phyloP scores from a whole-genome alignment of 2,329 filamentous ascomycete genomes.

The Epichloe bromicola region DNA sequence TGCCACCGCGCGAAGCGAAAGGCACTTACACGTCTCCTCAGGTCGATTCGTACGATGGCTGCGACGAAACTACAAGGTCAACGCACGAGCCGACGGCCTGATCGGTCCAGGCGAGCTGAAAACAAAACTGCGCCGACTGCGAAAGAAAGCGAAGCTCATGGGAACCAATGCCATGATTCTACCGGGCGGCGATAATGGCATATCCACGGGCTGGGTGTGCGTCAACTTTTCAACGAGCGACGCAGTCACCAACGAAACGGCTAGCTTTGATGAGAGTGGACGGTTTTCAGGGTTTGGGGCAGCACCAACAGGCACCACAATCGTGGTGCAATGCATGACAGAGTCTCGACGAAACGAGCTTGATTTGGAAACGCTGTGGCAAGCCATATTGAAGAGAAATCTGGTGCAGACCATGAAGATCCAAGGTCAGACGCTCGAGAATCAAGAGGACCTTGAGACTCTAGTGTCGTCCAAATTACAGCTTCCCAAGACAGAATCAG shows the following conservation, averaged over 20 bases:
- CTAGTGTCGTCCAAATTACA: constrained; percentile 21
- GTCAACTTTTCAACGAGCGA: constrained; percentile 70
- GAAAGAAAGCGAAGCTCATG: constrained; percentile 68
- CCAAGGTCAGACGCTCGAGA: constrained; percentile 13
- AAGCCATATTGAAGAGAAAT: constrained; percentile 24
- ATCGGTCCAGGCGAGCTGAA: constrained; percentile 86
- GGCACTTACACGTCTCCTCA: constrained; percentile 82
- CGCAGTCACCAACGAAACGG: constrained; percentile 32
- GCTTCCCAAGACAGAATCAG: constrained; percentile 16
- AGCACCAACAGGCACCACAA: constrained; percentile 32
- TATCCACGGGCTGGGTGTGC: constrained; percentile 91
- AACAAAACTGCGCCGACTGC: constrained; percentile 67
- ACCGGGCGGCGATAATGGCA: constrained; percentile 63
- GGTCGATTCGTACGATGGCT: constrained; percentile 85
- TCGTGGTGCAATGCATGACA: constrained; percentile 47
- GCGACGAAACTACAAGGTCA: constrained; percentile 55
- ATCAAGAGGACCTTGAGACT: constrained; percentile 16
- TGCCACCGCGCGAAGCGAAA: constrained; percentile 80
- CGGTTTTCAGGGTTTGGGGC: constrained; percentile 67
- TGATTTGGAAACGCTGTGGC: constrained; percentile 41
- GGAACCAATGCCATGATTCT: constrained; percentile 56
- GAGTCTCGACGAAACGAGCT: constrained; percentile 39
- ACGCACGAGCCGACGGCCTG: constrained; percentile 72
- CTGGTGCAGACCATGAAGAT: constrained; percentile 19
- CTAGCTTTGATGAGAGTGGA: constrained; percentile 33